Evolutionary conservation across 225 moss, liverwort and hornwort genomes (phyloP).

Genomic region (Marchantia polymorpha): DNA sequence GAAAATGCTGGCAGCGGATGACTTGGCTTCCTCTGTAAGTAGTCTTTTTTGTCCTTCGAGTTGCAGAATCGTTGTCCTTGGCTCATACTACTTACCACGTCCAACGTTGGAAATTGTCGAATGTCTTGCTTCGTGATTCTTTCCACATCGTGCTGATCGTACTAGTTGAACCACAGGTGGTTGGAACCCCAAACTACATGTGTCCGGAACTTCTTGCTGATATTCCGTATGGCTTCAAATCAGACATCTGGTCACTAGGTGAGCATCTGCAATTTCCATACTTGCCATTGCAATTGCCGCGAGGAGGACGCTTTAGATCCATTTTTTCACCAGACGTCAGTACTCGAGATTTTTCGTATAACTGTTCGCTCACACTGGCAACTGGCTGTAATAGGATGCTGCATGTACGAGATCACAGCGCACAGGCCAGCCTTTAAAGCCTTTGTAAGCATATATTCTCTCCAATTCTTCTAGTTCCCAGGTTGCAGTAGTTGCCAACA

Average conservation of each 20-base stretch:
- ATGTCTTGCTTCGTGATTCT: background rate
- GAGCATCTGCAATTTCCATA: background rate
- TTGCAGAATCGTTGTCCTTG: background rate
- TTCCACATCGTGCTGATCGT: background rate
- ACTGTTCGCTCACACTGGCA: conserved; percentile 1
- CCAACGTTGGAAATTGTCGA: background rate
- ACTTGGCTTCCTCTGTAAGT: conserved; percentile 60
- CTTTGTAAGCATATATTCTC: conserved; percentile 53
- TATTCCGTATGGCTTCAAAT: conserved; percentile 98
- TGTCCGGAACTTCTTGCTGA: conserved; percentile 98
- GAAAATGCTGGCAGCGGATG: conserved; percentile 56
- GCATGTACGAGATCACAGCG: conserved; percentile 99
- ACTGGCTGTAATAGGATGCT: conserved; percentile 57
- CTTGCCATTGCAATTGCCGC: background rate
- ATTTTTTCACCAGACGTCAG: background rate
- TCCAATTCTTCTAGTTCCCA: background rate
- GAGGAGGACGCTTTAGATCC: background rate
- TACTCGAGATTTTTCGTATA: background rate
- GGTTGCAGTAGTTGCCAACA: background rate
- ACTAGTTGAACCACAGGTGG: conserved; percentile 55
- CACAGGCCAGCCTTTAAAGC: conserved; percentile 99
- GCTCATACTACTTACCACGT: background rate
- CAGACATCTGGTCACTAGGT: conserved; percentile 99
- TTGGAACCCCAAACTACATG: conserved; percentile 98
- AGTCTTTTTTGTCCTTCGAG: background rate